These are phyloP conservation scores for Debaryomycetaceae sp. DNA, from an alignment of 1,139 yeast species.

Conservation along the genomic window DNA sequence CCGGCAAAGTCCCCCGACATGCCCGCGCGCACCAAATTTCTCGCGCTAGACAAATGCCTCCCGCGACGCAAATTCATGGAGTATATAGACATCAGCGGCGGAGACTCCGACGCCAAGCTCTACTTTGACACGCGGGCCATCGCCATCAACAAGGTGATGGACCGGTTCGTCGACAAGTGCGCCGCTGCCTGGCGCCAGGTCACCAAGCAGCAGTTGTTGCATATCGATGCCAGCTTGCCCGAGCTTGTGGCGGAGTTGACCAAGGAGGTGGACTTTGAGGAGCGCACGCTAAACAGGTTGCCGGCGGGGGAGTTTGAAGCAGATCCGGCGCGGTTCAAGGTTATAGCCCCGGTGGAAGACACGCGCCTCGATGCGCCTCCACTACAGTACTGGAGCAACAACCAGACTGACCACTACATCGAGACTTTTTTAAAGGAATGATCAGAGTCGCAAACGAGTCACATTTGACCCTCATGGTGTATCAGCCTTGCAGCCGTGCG, in stretches of 20 bases:
- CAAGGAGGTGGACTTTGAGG: conserved; percentile 19
- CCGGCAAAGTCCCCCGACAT: conserved; percentile 8
- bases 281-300: conserved; percentile 12
- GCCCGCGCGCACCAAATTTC: conserved; percentile 45
- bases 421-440: conserved; percentile 15
- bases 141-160: conserved; percentile 44
- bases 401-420: conserved; percentile 33
- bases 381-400: conserved; percentile 32
- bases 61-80: conserved; percentile 56
- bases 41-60: conserved; percentile 83
- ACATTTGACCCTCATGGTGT: too few relatives aligned
- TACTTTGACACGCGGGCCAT: conserved; percentile 45
- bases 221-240: conserved; percentile 9
- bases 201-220: conserved; percentile 9
- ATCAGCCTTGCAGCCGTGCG: too few relatives aligned
- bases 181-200: conserved; percentile 11
- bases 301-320: conserved; percentile 15
- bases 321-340: conserved; percentile 22
- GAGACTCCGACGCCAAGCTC: conserved; percentile 23
- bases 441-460: not conserved
- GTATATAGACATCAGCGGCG: conserved; percentile 25
- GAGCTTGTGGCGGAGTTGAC: conserved; percentile 17
- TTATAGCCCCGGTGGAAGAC: conserved; percentile 25
- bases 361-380: conserved; percentile 8
- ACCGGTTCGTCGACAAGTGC: conserved; percentile 17